phyloP scores from a whole-genome alignment of 192 early-diverging fungal species.

The Coemansia sp. region DNA sequence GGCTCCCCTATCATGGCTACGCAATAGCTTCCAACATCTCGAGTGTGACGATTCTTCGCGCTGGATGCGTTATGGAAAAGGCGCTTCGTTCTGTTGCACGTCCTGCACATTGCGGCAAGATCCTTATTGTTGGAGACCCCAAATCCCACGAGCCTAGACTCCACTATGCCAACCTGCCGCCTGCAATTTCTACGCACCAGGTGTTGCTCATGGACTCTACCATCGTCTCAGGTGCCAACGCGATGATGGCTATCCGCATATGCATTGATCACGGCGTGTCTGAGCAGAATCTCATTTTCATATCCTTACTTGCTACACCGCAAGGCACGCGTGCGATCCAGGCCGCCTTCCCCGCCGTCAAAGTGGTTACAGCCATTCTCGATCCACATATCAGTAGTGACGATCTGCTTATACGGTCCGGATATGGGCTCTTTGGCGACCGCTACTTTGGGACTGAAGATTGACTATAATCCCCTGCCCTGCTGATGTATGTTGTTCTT shows the following conservation, averaged over 20 bases:
- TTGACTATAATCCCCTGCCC: not conserved
- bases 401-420: slow-evolving; percentile 73
- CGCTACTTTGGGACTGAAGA: slow-evolving; percentile 59
- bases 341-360: slow-evolving; percentile 78
- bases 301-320: slow-evolving; percentile 76
- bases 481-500: not conserved
- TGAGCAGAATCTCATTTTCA: slow-evolving; percentile 82
- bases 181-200: slow-evolving; percentile 58
- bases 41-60: slow-evolving; percentile 83
- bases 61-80: slow-evolving; percentile 90
- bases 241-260: slow-evolving; percentile 94
- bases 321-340: slow-evolving; percentile 77
- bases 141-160: slow-evolving; percentile 82
- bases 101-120: slow-evolving; percentile 82
- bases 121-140: slow-evolving; percentile 84
- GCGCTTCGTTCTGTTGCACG: slow-evolving; percentile 78
- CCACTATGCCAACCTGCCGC: slow-evolving; percentile 82
- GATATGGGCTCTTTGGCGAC: slow-evolving; percentile 86
- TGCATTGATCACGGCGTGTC: slow-evolving; percentile 87
- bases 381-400: slow-evolving; percentile 67
- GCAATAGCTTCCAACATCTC: slow-evolving; percentile 34
- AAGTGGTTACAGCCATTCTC: slow-evolving; percentile 77
- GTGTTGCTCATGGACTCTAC: slow-evolving; percentile 87
- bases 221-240: slow-evolving; percentile 87
- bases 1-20: slow-evolving; percentile 56